A percentile compares a stretch with the other conserved stretches of the same genome.
Evolutionary conservation across 495 filamentous ascomycete species (phyloP).

Genomic region (Mycothermus thermophilus): DNA sequence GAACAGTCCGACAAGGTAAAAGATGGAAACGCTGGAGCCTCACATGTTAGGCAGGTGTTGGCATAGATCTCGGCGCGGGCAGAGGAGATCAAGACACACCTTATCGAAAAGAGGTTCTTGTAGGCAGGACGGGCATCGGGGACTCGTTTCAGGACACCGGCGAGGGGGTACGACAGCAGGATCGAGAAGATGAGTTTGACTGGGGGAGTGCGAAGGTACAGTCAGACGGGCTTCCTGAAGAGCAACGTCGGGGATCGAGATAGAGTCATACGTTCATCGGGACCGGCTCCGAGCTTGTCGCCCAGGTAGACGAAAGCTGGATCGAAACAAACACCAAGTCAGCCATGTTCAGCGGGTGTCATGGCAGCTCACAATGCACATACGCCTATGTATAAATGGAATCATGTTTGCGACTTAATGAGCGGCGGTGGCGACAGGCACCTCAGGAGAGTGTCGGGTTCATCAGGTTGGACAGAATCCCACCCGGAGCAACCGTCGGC

Average conservation of each 20-base stretch:
- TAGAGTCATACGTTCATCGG: slow-evolving; percentile 60
- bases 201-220: slow-evolving; percentile 25
- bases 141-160: slow-evolving; percentile 76
- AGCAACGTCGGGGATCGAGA: not conserved
- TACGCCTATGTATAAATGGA: slow-evolving; percentile 73
- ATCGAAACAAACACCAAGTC: slow-evolving; percentile 21
- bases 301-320: slow-evolving; percentile 61
- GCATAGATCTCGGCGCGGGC: not conserved
- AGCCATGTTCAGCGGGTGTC: slow-evolving; percentile 3
- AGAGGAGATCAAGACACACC: slow-evolving; percentile 27
- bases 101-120: slow-evolving; percentile 82
- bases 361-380: slow-evolving; percentile 12
- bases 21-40: slow-evolving; percentile 48
- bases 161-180: slow-evolving; percentile 83
- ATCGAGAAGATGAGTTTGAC: slow-evolving; percentile 91
- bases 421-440: no score
- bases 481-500: no score
- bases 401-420: slow-evolving; percentile 45
- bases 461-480: no score
- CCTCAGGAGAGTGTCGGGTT: not conserved
- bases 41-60: slow-evolving; percentile 2
- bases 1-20: slow-evolving; percentile 91
- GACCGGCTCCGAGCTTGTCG: slow-evolving; percentile 54
- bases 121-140: slow-evolving; percentile 71
- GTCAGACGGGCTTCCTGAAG: not conserved